A percentile compares a stretch with the other conserved stretches of the same genome.
Evolutionary conservation across 1,284 basidiomycete genomes (phyloP).

Genomic region (Meira miltonrushii): DNA sequence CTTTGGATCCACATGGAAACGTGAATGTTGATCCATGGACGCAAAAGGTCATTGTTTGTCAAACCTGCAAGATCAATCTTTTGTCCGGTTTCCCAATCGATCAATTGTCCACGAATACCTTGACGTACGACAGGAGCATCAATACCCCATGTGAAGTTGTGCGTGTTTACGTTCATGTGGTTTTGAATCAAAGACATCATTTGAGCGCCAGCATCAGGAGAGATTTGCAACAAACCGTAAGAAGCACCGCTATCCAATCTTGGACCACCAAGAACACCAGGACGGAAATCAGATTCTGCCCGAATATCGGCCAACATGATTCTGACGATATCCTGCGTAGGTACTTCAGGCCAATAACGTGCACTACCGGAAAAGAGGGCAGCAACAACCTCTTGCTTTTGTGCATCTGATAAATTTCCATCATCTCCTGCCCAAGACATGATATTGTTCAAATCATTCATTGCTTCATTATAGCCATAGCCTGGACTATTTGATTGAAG

Average conservation of each 20-base stretch:
- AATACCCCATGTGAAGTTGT: conserved; percentile 38
- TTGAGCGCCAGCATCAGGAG: conserved; percentile 24
- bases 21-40: conserved; percentile 50
- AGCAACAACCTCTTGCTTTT: conserved; percentile 42
- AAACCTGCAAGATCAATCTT: conserved; percentile 20
- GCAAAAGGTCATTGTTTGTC: conserved; percentile 32
- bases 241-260: conserved; percentile 41
- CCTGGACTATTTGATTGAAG: conserved; percentile 27
- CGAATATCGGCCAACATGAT: conserved; percentile 48
- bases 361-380: conserved; percentile 42
- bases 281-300: conserved; percentile 44
- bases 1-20: conserved; percentile 46
- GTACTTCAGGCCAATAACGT: conserved; percentile 48
- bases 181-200: conserved; percentile 37
- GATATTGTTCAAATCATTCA: conserved; percentile 39
- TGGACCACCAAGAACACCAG: conserved; percentile 22
- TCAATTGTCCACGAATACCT: conserved; percentile 22
- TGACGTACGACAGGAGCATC: conserved; percentile 17
- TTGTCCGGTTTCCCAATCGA: conserved; percentile 38
- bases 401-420: conserved; percentile 23
- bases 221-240: conserved; percentile 45
- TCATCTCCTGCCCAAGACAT: conserved; percentile 44
- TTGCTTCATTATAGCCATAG: conserved; percentile 36
- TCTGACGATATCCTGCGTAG: conserved; percentile 30
- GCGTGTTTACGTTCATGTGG: conserved; percentile 23